A percentile compares a stretch with the other conserved stretches of the same genome.
Evolutionary conservation across 2,329 filamentous ascomycete species (phyloP).

Genomic region (Aspergillus sp.): DNA sequence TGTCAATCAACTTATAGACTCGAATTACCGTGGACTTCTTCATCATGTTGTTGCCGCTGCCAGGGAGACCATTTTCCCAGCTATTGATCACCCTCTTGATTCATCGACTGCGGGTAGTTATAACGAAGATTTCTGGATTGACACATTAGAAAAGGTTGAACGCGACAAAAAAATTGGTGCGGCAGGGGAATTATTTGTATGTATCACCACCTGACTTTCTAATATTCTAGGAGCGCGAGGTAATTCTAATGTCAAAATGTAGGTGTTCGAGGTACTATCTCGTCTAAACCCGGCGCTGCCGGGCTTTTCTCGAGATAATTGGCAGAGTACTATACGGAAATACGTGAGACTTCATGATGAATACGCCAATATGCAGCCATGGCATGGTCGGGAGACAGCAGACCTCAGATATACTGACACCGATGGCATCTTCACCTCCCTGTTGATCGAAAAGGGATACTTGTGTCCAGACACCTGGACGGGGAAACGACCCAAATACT

Average conservation of each 20-base stretch:
- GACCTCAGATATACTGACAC: constrained; percentile 41
- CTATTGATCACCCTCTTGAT: neutral
- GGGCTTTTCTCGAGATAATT: constrained; percentile 37
- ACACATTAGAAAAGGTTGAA: neutral
- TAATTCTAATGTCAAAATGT: neutral
- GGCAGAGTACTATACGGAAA: constrained; percentile 45
- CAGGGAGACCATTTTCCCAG: constrained; percentile 1
- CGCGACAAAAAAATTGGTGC: neutral
- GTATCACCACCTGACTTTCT: neutral
- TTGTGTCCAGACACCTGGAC: constrained; percentile 13
- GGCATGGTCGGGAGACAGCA: constrained; percentile 40
- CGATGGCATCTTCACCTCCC: constrained; percentile 4
- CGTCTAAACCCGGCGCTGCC: constrained; percentile 7
- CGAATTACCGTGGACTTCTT: constrained; percentile 1
- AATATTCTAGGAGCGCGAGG: neutral
- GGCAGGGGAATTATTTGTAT: neutral
- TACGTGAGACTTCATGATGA: constrained; percentile 34
- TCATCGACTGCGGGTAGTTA: neutral
- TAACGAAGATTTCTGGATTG: neutral
- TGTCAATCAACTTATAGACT: neutral
- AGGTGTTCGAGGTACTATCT: neutral
- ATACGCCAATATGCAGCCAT: constrained; percentile 36
- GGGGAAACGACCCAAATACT: constrained; percentile 32
- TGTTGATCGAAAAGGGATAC: constrained; percentile 6
- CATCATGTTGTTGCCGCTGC: constrained; percentile 1